Evolutionary conservation across 305 asterid genomes (phyloP), one percentile per base, ranked within the genome.

Genomic region (Ilex paraguariensis): DNA sequence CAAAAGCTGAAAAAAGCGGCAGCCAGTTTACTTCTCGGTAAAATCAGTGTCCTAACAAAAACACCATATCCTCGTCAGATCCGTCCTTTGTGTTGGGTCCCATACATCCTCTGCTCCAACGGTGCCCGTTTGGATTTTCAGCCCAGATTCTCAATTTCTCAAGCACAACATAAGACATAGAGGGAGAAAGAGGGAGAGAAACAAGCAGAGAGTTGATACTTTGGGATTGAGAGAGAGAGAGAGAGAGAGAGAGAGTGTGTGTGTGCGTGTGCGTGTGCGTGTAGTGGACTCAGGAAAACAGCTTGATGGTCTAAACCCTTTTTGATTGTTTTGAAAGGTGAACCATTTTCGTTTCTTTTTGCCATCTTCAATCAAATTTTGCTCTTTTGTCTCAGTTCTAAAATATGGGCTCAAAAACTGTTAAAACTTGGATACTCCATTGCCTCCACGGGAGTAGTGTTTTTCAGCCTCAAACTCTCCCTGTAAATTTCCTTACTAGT

Each of bases 61-160:
- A 8, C 42, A 68, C 82, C 79, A 78, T 75, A 52, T 74, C 82
- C 82, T 83, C 86, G 83, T 79, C 81, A 74, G 82, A 79, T 86
- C 80, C 79, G 81, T 75, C 87, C 75, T 66, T 75, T 59, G 44
- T 66, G 16, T 48, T 64, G 80, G 86, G 75, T 71, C 85, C 89
- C 79, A 73, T 68, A 13, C 13, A 57, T 67, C 58, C 79, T 61
- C 54, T 44, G 54, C 66, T 60, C 21, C 44, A 55, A 60, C 59
- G 42, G 9, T 36, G 42, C 42, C 9, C 42, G 7, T 36, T 36
- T 36, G 7, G 9, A 5, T 36, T 36, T 4, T 36, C 42, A 36
- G 6, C 42, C 42, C 9, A 61, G 52, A 66, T 77, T 69, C 81
- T 70, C 74, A 70, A 66, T 70, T 69, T 73, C 66, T 72, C 79